These are phyloP conservation scores for Aspergillus egyptiacus DNA, from an alignment of 495 filamentous ascomycete species.

Conservation along the genomic window DNA sequence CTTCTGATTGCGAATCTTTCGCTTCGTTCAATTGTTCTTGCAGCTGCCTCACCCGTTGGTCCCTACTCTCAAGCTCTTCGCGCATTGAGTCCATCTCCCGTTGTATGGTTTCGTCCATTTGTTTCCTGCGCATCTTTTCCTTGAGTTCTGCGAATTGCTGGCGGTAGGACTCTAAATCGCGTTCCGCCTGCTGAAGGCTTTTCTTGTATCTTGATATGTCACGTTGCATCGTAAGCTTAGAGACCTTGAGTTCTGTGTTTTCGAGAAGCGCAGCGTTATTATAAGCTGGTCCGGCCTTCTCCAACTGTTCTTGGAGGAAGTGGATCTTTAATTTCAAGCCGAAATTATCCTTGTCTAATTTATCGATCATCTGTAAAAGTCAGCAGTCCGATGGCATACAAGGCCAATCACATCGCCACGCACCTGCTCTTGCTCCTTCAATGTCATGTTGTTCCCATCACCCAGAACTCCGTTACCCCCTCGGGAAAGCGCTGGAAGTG, in stretches of 20 bases:
- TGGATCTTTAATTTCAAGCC: constrained; percentile 96
- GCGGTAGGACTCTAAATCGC: constrained; percentile 69
- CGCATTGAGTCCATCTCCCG: constrained; percentile 57
- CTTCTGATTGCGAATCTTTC: constrained; percentile 45
- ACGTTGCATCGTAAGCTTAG: constrained; percentile 76
- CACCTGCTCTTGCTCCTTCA: constrained; percentile 91
- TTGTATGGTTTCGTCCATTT: constrained; percentile 58
- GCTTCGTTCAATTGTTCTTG: constrained; percentile 40
- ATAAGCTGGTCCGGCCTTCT: constrained; percentile 79
- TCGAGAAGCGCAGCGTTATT: constrained; percentile 83
- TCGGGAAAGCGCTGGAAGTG: constrained; percentile 59
- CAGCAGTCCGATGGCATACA: constrained; percentile 2
- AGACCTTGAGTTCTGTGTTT: constrained; percentile 91
- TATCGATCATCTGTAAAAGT: constrained; percentile 66
- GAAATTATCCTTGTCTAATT: constrained; percentile 92
- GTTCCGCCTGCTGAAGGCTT: constrained; percentile 68
- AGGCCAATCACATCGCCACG: constrained; percentile 4
- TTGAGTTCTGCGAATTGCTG: constrained; percentile 71
- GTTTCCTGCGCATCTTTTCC: constrained; percentile 69
- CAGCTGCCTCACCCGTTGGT: constrained; percentile 45
- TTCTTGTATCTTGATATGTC: constrained; percentile 83
- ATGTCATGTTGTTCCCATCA: constrained; percentile 72
- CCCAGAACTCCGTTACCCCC: constrained; percentile 57
- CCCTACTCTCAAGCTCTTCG: constrained; percentile 51
- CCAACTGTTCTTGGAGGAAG: constrained; percentile 81